Conservation (phyloP, 495 filamentous ascomycete genomes). For the Daldinia decipiens region DNA sequence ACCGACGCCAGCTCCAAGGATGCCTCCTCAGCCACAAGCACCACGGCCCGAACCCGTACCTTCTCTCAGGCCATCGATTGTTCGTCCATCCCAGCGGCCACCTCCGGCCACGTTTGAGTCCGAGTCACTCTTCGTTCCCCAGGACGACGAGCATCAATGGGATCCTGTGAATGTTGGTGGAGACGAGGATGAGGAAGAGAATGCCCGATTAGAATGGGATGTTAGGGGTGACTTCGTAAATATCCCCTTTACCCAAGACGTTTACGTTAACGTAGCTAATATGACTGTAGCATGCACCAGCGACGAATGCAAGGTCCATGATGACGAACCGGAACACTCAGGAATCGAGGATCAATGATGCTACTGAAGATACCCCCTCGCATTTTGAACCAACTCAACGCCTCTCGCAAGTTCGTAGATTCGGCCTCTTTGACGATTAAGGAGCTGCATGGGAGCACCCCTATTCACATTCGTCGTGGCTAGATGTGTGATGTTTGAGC, state of each 20-base stretch:
- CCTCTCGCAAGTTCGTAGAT: constrained; percentile 65
- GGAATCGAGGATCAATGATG: constrained; percentile 47
- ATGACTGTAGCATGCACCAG: constrained; percentile 47
- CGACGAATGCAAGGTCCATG: constrained; percentile 50
- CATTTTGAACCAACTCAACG: constrained; percentile 73
- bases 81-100: constrained; percentile 57
- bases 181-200: constrained; percentile 70
- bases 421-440: constrained; percentile 64
- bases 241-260: neutral
- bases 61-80: constrained; percentile 45
- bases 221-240: constrained; percentile 67
- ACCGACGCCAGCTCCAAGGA: constrained; percentile 36
- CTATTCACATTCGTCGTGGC: neutral
- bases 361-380: constrained; percentile 44
- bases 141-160: constrained; percentile 82
- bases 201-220: constrained; percentile 78
- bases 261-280: constrained; percentile 37
- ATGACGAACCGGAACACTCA: constrained; percentile 41
- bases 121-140: constrained; percentile 81
- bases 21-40: constrained; percentile 31
- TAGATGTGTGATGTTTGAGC: neutral
- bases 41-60: constrained; percentile 40
- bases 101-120: constrained; percentile 71
- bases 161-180: constrained; percentile 80
- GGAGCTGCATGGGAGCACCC: neutral